A percentile compares a stretch with the other conserved stretches of the same genome.
These are phyloP conservation scores for Hyaloscypha bicolor DNA, from an alignment of 495 filamentous ascomycete species.

Conservation along the genomic window DNA sequence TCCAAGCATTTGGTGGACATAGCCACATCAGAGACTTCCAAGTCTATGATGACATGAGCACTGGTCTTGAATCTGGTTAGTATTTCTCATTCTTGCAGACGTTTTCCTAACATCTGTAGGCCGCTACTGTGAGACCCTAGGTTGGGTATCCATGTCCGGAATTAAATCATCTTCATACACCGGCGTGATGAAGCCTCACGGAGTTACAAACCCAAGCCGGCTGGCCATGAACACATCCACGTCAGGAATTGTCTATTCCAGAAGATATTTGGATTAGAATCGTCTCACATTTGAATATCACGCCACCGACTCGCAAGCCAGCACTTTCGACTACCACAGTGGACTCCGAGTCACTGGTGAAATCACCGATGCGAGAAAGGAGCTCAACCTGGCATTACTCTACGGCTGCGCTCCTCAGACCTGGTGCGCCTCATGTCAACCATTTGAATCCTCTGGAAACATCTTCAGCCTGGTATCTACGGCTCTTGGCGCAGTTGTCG, in stretches of 20 bases:
- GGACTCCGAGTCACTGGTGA: slow-evolving; percentile 65
- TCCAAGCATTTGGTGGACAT: slow-evolving; percentile 85
- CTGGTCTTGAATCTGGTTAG: slow-evolving; percentile 66
- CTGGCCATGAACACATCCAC: slow-evolving; percentile 38
- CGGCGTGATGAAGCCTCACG: slow-evolving; percentile 12
- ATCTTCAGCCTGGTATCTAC: slow-evolving; percentile 72
- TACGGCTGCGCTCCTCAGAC: slow-evolving; percentile 74
- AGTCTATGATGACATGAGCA: slow-evolving; percentile 69
- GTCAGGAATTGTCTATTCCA: slow-evolving; percentile 53
- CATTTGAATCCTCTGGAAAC: slow-evolving; percentile 60
- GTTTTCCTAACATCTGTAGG: slow-evolving; percentile 30
- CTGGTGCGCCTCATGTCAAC: slow-evolving; percentile 67
- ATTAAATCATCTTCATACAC: slow-evolving; percentile 41
- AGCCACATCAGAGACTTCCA: slow-evolving; percentile 77
- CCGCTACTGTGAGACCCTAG: slow-evolving; percentile 86
- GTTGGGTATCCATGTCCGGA: slow-evolving; percentile 79
- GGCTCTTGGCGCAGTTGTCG: slow-evolving; percentile 56
- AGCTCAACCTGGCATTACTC: slow-evolving; percentile 61
- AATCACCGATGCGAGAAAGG: slow-evolving; percentile 63
- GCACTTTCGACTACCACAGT: slow-evolving; percentile 68
- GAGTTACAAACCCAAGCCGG: slow-evolving; percentile 35
- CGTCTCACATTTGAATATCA: slow-evolving; percentile 77
- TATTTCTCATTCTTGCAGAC: too few relatives aligned
- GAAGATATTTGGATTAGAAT: slow-evolving; percentile 87
- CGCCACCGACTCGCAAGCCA: slow-evolving; percentile 54